Evolutionary conservation across 495 filamentous ascomycete genomes (phyloP).

Genomic region (Cenococcum geophilum): DNA sequence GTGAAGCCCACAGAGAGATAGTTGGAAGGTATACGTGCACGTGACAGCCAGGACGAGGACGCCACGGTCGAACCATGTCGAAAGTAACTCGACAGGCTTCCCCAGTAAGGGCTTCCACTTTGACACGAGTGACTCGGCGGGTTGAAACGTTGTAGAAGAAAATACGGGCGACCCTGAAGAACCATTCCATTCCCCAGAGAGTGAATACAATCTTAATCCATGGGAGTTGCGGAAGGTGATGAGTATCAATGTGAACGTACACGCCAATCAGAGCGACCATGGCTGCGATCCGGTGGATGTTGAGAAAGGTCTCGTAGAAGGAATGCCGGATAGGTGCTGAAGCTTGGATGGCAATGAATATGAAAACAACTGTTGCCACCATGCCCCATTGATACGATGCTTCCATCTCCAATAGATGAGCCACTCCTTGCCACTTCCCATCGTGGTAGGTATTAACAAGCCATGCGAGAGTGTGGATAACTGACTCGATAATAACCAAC

Average conservation of each 20-base stretch:
- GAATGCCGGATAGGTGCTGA: constrained; percentile 50
- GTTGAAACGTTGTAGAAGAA: constrained; percentile 34
- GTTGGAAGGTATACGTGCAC: constrained; percentile 53
- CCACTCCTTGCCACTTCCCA: constrained; percentile 22
- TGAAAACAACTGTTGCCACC: constrained; percentile 42
- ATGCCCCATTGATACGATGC: constrained; percentile 37
- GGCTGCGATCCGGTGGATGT: constrained; percentile 48
- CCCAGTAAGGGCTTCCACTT: constrained; percentile 48
- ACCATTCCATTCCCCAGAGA: constrained; percentile 34
- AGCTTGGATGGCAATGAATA: constrained; percentile 47
- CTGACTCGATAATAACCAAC: constrained; percentile 68
- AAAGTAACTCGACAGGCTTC: constrained; percentile 49
- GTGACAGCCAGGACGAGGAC: constrained; percentile 48
- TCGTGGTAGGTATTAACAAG: constrained; percentile 43
- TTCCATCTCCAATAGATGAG: constrained; percentile 14
- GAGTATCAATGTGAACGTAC: constrained; percentile 50
- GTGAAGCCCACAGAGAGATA: constrained; percentile 48
- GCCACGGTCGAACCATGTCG: constrained; percentile 46
- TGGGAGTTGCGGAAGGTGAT: constrained; percentile 39
- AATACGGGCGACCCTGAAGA: constrained; percentile 31
- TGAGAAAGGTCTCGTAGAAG: constrained; percentile 55
- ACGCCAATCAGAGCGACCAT: constrained; percentile 46
- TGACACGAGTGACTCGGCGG: constrained; percentile 41
- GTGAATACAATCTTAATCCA: constrained; percentile 35
- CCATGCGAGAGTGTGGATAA: constrained; percentile 73